phyloP scores from a whole-genome alignment of 2,329 filamentous ascomycete species.

The Ustilaginoidea virens region DNA sequence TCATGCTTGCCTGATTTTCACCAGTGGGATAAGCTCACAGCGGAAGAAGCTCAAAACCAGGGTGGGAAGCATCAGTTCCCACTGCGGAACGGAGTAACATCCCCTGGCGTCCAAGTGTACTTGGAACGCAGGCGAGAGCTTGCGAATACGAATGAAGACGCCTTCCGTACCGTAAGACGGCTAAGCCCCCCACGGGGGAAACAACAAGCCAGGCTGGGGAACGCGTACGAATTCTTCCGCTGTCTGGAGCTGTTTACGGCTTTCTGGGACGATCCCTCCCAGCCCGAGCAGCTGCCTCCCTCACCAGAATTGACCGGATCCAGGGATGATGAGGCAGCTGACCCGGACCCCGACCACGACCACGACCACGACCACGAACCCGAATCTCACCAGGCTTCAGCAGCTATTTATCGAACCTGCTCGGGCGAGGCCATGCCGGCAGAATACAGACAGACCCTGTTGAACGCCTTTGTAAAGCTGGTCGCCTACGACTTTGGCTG shows the following conservation, averaged over 20 bases:
- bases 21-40: conserved; percentile 31
- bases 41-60: conserved; percentile 31
- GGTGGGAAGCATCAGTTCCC: conserved; percentile 32
- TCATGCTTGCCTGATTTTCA: conserved; percentile 36
- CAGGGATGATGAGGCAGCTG: conserved; percentile 6
- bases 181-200: conserved; percentile 38
- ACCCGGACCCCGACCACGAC: no score
- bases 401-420: conserved; percentile 25
- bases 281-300: conserved; percentile 14
- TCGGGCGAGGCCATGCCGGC: conserved; percentile 40
- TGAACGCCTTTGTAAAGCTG: conserved; percentile 46
- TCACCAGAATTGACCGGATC: conserved; percentile 16
- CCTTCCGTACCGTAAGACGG: conserved; percentile 45
- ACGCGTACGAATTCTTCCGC: conserved; percentile 51
- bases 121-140: conserved; percentile 43
- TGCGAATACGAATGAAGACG: conserved; percentile 37
- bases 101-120: conserved; percentile 42
- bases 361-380: no score
- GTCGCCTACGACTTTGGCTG: conserved; percentile 52
- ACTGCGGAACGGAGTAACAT: conserved; percentile 36
- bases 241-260: conserved; percentile 42
- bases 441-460: conserved; percentile 40
- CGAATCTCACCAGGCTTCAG: no score
- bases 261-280: conserved; percentile 48
- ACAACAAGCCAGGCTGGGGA: conserved; percentile 39